Evolutionary conservation across 1,284 basidiomycete genomes (phyloP).

Genomic region (Stereum hirsutum): DNA sequence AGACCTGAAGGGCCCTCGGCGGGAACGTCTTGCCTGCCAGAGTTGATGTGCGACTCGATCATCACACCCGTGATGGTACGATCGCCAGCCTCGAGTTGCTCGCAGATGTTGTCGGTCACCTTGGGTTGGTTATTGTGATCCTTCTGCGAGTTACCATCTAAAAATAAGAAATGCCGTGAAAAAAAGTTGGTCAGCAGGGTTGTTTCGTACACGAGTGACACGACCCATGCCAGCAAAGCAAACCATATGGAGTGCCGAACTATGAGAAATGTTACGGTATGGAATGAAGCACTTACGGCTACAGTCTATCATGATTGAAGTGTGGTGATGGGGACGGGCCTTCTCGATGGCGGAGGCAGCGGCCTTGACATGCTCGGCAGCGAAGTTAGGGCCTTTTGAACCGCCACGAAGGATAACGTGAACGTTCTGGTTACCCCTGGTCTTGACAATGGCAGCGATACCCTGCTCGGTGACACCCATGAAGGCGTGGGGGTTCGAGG

Average conservation of each 20-base stretch:
- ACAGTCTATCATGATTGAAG: constrained; percentile 83
- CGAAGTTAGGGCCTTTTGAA: constrained; percentile 81
- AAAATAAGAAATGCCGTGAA: neutral
- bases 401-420: constrained; percentile 94
- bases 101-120: constrained; percentile 70
- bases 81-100: constrained; percentile 74
- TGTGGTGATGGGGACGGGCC: constrained; percentile 50
- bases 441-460: constrained; percentile 93
- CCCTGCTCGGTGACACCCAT: constrained; percentile 97
- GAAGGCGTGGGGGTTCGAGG: constrained; percentile 91
- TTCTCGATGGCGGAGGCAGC: constrained; percentile 66
- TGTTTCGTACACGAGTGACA: too few relatives aligned
- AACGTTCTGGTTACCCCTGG: constrained; percentile 85
- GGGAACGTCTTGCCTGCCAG: constrained; percentile 80
- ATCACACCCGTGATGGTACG: constrained; percentile 88
- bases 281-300: constrained; percentile 43
- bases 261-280: neutral
- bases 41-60: constrained; percentile 92
- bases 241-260: neutral
- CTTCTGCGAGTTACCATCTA: constrained; percentile 89
- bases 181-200: neutral
- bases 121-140: constrained; percentile 87
- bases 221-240: too few relatives aligned
- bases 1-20: constrained; percentile 48
- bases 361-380: constrained; percentile 64